A percentile compares a stretch with the other conserved stretches of the same genome.
These are phyloP conservation scores for Vitis hybrid DNA, from an alignment of 177 flowering plant genomes.

Conservation along the genomic window DNA sequence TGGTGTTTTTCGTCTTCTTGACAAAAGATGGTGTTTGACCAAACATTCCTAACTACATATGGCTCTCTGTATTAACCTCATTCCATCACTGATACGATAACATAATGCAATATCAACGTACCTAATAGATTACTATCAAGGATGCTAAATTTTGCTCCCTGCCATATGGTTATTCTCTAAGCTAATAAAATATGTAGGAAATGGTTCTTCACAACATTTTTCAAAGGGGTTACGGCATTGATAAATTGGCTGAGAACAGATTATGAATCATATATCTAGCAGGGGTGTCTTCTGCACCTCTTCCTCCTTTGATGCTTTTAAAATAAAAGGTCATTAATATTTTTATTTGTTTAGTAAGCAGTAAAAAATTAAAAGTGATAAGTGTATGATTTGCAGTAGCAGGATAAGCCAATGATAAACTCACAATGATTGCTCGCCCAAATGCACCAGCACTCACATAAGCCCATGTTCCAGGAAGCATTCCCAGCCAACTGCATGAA, in stretches of 20 bases:
- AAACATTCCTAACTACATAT: neutral
- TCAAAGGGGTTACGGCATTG: too few species aligned
- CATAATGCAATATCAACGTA: neutral
- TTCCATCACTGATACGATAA: neutral
- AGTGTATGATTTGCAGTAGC: neutral
- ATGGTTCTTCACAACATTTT: too few species aligned
- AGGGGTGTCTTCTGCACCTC: too few species aligned
- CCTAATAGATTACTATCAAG: neutral
- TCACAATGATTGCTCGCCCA: slow-evolving; percentile 49
- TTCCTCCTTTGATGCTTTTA: too few species aligned
- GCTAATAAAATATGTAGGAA: too few species aligned
- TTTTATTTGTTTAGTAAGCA: neutral
- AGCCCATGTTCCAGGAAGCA: slow-evolving; percentile 60
- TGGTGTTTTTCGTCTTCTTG: too few species aligned
- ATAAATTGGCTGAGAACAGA: too few species aligned
- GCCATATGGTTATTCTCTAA: neutral
- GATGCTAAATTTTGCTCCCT: neutral
- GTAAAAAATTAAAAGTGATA: neutral
- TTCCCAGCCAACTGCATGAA: slow-evolving; percentile 49
- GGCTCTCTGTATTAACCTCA: neutral
- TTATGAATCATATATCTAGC: too few species aligned
- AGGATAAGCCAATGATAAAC: slow-evolving; percentile 12
- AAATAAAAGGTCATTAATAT: too few species aligned
- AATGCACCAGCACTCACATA: slow-evolving; percentile 58
- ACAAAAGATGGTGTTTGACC: too few species aligned